Evolutionary conservation across 2,329 filamentous ascomycete species (phyloP).

Genomic region (Eutypella sp.): DNA sequence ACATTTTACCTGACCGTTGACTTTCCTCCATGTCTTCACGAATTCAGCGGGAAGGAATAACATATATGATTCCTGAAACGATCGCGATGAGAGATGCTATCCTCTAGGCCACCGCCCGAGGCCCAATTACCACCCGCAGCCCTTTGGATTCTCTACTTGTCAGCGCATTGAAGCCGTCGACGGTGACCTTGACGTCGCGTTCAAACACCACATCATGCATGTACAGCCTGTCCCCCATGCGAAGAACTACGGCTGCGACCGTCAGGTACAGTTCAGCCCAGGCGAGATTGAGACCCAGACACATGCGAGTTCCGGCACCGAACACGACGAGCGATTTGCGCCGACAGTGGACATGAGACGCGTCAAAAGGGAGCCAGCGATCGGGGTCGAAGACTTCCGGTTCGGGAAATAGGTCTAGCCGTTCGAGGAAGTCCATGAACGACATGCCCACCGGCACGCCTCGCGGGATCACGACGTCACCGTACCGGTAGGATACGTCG

Average conservation of each 20-base stretch:
- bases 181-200: constrained; percentile 1
- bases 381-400: constrained; percentile 1
- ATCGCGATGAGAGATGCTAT: background rate
- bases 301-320: constrained; percentile 6
- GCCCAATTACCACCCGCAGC: background rate
- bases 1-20: no score
- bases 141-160: background rate
- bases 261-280: constrained; percentile 4
- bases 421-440: constrained; percentile 1
- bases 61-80: no score
- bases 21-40: no score
- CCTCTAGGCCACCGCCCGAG: background rate
- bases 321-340: constrained; percentile 2
- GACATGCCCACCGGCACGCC: constrained; percentile 4
- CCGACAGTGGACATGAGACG: background rate
- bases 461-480: background rate
- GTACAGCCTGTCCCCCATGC: background rate
- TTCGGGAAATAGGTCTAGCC: background rate
- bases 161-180: constrained; percentile 1
- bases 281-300: constrained; percentile 5
- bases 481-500: constrained; percentile 9
- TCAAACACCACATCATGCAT: constrained; percentile 1
- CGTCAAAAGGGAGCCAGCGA: constrained; percentile 5
- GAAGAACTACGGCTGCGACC: background rate
- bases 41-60: no score